Base-by-base conservation (phyloP, 2,329 filamentous ascomycete species). In the Zymoseptoria pseudotritici region DNA sequence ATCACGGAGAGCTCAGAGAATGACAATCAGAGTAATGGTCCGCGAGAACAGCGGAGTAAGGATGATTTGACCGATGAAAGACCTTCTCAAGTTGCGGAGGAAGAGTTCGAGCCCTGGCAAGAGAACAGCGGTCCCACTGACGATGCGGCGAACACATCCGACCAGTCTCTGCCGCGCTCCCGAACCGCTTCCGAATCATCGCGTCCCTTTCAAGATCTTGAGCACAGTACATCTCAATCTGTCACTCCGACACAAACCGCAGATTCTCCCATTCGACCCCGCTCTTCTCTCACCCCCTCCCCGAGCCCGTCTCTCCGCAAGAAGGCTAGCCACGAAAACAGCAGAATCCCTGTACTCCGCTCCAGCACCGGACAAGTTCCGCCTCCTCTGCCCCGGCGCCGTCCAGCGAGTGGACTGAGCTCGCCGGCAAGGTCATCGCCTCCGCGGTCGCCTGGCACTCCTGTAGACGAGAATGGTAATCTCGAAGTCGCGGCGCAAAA, bases 101-200 rank as follows among this genome's bases (percentile, higher is more conserved):
- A 66, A 20, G 65, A 66, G 21, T 66, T 66, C 29, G 60, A 61
- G 21, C 60, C 58, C 9, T 66, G 62, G 58, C 63, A 65, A 46
- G 63, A 66, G 50, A 66, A 66, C 31, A 64, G 60, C 46, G 62
- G 60, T 6, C 22, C n/a, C 8, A 24, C 36, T 2, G 54, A 54
- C 10, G 29, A 24, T 22, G 52, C 53, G 20, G n/a, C 9, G 8
- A 31, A 51, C 17, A 42, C 8, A 5, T 42, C 5, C 29, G 36
- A 46, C 17, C 36, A 17, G 5, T n/a, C 13, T n/a, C 36, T 11
- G 10, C 36, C 36, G 36, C 36, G 6, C 5, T n/a, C 36, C 13
- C 36, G 17, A 7, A 46, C 36, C 36, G 49, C 36, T 19, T 55
- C 56, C 36, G 36, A 53, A 19, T 7, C 49, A 10, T 26, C 24